phyloP scores from a whole-genome alignment of 2,329 filamentous ascomycete species.

The Phaeophleospora eucalypticola region DNA sequence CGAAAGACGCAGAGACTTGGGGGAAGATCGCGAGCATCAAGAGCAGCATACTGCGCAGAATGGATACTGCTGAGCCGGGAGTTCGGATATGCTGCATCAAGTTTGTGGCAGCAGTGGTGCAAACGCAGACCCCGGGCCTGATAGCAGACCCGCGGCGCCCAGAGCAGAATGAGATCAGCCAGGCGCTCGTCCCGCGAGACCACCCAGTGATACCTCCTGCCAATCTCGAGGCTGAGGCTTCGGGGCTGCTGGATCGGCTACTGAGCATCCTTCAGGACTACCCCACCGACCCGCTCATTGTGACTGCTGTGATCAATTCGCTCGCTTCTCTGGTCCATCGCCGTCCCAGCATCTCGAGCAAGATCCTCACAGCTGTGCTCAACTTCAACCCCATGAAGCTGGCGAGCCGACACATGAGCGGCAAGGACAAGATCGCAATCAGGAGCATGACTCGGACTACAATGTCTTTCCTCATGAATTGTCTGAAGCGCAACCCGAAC shows the following conservation, averaged over 20 bases:
- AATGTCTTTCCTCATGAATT: slow-evolving; percentile 74
- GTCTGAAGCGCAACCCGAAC: slow-evolving; percentile 78
- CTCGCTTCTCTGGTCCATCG: slow-evolving; percentile 78
- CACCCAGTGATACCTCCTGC: slow-evolving; percentile 75
- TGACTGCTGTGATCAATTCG: slow-evolving; percentile 88
- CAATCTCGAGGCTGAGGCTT: slow-evolving; percentile 87
- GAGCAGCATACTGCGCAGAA: slow-evolving; percentile 77
- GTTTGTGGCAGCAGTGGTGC: slow-evolving; percentile 87
- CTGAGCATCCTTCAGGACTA: slow-evolving; percentile 81
- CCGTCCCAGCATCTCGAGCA: slow-evolving; percentile 74
- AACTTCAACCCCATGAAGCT: slow-evolving; percentile 88
- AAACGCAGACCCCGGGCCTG: slow-evolving; percentile 82
- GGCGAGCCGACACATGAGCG: slow-evolving; percentile 46
- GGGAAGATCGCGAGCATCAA: slow-evolving; percentile 86
- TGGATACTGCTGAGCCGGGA: slow-evolving; percentile 73
- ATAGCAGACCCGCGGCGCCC: slow-evolving; percentile 78
- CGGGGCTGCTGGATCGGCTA: slow-evolving; percentile 83
- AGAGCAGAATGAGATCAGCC: slow-evolving; percentile 76
- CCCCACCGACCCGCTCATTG: slow-evolving; percentile 73
- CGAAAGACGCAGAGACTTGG: slow-evolving; percentile 78
- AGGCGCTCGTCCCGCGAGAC: slow-evolving; percentile 77
- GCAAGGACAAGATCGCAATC: slow-evolving; percentile 73
- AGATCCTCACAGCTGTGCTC: slow-evolving; percentile 79
- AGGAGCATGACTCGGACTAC: slow-evolving; percentile 95
- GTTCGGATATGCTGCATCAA: slow-evolving; percentile 95